Percentiles rank a stretch among this genome's conserved stretches.
Conservation (phyloP, 2,329 filamentous ascomycete genomes). For the Ampelomyces quisqualis region DNA sequence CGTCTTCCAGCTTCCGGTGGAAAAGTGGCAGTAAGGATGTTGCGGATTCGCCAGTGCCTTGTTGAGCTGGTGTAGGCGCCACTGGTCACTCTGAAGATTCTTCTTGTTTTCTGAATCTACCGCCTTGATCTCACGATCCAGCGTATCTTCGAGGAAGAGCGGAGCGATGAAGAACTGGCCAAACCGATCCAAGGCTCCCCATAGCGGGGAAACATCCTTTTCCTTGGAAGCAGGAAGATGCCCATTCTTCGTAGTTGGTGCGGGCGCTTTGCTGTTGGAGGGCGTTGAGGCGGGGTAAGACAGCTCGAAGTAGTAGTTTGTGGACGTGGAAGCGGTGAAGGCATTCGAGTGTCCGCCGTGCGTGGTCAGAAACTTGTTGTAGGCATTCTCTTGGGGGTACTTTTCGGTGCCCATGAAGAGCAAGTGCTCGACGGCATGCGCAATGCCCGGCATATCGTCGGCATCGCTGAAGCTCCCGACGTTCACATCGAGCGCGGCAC, state of each 20-base stretch:
- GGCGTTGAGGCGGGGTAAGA: conserved; percentile 68
- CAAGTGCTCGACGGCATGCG: conserved; percentile 93
- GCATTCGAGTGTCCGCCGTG: conserved; percentile 93
- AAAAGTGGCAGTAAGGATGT: conserved; percentile 89
- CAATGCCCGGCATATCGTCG: conserved; percentile 88
- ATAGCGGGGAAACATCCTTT: conserved; percentile 61
- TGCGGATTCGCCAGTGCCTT: conserved; percentile 84
- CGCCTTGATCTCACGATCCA: conserved; percentile 83
- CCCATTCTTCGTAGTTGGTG: conserved; percentile 40
- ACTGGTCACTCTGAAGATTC: conserved; percentile 87
- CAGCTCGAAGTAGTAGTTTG: conserved; percentile 97
- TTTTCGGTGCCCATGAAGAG: conserved; percentile 99
- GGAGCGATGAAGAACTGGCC: conserved; percentile 92
- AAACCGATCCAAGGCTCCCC: conserved; percentile 85
- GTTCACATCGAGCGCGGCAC: conserved; percentile 91
- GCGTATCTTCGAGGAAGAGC: conserved; percentile 77
- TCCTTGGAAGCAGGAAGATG: conserved; percentile 41
- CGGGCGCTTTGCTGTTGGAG: conserved; percentile 52
- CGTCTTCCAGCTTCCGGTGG: conserved; percentile 83
- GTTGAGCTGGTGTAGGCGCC: conserved; percentile 83
- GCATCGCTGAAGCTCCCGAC: conserved; percentile 94
- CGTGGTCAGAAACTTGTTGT: conserved; percentile 86
- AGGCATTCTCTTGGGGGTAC: conserved; percentile 77
- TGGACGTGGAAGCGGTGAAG: conserved; percentile 89
- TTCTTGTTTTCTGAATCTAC: conserved; percentile 98